Conservation (phyloP, 495 filamentous ascomycete species). For the Aspergillus coremiiformis region DNA sequence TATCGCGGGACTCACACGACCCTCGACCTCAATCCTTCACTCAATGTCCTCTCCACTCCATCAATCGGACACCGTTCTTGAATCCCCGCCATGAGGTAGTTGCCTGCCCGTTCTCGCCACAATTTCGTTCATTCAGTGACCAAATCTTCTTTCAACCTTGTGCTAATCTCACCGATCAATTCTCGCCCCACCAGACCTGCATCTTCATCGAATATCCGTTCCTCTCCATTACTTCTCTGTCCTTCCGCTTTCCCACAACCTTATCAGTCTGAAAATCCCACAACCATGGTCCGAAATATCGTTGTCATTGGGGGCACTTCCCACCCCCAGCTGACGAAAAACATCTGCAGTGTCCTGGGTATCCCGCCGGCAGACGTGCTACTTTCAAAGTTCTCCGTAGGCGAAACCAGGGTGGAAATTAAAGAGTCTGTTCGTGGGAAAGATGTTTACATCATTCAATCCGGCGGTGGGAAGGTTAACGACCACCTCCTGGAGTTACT, state of each 20-base stretch:
- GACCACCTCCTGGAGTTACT: conserved; percentile 93
- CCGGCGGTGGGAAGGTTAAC: conserved; percentile 83
- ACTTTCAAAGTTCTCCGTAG: conserved; percentile 84
- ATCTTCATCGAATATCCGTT: conserved; percentile 25
- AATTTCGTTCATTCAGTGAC: not conserved
- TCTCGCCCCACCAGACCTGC: conserved; percentile 32
- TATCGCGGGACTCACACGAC: conserved; percentile 19
- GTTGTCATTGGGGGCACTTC: conserved; percentile 90
- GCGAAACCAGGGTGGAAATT: conserved; percentile 92
- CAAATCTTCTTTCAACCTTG: not conserved
- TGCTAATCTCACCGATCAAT: conserved; percentile 21
- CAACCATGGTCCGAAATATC: conserved; percentile 85
- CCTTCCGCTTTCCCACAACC: conserved; percentile 7
- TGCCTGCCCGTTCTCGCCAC: conserved; percentile 15
- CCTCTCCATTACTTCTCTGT: conserved; percentile 11
- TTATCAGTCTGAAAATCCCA: conserved; percentile 6
- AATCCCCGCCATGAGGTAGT: conserved; percentile 36
- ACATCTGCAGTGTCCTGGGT: conserved; percentile 78
- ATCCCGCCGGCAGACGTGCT: conserved; percentile 75
- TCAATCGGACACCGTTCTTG: conserved; percentile 12
- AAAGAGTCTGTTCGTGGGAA: conserved; percentile 92
- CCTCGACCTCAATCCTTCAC: conserved; percentile 9
- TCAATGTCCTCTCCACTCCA: conserved; percentile 15
- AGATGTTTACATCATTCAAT: conserved; percentile 96
- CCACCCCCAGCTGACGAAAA: conserved; percentile 79